Evolutionary conservation across 1,139 yeast genomes (phyloP), one percentile per base, ranked within the genome.

Genomic region (Magnusiomyces ingens): DNA sequence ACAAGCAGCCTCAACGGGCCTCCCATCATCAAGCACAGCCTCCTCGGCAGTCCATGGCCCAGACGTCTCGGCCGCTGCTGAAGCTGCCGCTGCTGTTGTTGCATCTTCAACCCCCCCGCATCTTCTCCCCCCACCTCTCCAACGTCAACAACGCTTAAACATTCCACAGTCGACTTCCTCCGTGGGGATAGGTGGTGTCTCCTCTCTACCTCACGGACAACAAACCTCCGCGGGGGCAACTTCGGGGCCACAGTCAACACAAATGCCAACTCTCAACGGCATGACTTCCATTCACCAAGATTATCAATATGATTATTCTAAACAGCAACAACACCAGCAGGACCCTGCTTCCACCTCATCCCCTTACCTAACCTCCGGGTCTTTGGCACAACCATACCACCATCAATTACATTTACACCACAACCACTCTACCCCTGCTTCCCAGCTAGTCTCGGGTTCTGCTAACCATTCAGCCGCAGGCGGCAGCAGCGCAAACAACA

Each of bases 221-320:
- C 32, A 26, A 26, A 26, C 32, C 8, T 26, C 32, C 32, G 32
- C 8, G 8, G 32, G 32, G 8, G 4, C 32, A 26, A 26, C 4
- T 26, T 26, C 32, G 4, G 32, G 32, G 8, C 32, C 32, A 26
- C 32, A 26, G 8, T 26, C 32, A 26, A 26, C 32, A 26, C 32
- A 26, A 26, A 26, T 26, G 32, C 32, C 32, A 4, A 26, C 32
- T 26, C 32, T 26, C 4, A 26, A 26, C 8, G 32, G 32, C 8
- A 8, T 26, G 8, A 8, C 8, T 8, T 26, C 32, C 32, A 18
- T 15, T 12, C 45, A 43, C 4, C 13, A 15, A 10, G 19, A 22
- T 21, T 43, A 43, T 29, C 45, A 19, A n/a, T 43, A 43, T 43
- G 45, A 29, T 12, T 43, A 43, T 43, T 29, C 45, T 8, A 18